These are phyloP conservation scores for Phyllosticta citribraziliensis DNA, from an alignment of 2,329 filamentous ascomycete species.

Conservation along the genomic window DNA sequence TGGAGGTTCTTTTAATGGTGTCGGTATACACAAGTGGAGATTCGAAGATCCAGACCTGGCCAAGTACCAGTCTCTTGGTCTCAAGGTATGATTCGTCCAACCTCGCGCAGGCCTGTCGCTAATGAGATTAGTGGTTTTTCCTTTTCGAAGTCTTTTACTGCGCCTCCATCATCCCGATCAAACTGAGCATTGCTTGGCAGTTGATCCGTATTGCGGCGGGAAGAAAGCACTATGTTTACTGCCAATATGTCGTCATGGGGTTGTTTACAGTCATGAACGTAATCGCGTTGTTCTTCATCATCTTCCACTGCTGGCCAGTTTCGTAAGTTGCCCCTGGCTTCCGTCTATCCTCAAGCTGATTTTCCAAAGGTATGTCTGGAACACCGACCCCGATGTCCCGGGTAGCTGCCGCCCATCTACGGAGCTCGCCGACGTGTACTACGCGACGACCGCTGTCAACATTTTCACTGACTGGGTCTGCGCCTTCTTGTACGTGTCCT, in stretches of 20 bases:
- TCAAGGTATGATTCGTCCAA: conserved; percentile 9
- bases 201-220: conserved; percentile 25
- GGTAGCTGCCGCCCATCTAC: conserved; percentile 19
- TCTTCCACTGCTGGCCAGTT: conserved; percentile 27
- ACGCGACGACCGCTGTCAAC: conserved; percentile 26
- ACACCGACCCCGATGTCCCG: conserved; percentile 15
- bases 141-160: conserved; percentile 30
- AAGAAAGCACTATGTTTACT: conserved; percentile 18
- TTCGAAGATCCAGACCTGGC: conserved; percentile 12
- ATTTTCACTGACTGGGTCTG: conserved; percentile 29
- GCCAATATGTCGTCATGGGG: conserved; percentile 20
- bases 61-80: conserved; percentile 15
- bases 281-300: conserved; percentile 26
- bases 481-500: conserved; percentile 19
- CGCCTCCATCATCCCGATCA: conserved; percentile 26
- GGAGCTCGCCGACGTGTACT: conserved; percentile 24
- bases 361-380: conserved; percentile 18
- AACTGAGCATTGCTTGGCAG: conserved; percentile 29
- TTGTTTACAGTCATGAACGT: conserved; percentile 24
- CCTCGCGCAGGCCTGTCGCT: not conserved
- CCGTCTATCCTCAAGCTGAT: not conserved
- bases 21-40: conserved; percentile 22
- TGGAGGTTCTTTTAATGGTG: conserved; percentile 22
- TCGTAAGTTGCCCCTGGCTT: conserved; percentile 10
- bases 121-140: conserved; percentile 24